These are phyloP conservation scores for Baeospora myosura DNA, from an alignment of 1,284 basidiomycete species.

Conservation along the genomic window DNA sequence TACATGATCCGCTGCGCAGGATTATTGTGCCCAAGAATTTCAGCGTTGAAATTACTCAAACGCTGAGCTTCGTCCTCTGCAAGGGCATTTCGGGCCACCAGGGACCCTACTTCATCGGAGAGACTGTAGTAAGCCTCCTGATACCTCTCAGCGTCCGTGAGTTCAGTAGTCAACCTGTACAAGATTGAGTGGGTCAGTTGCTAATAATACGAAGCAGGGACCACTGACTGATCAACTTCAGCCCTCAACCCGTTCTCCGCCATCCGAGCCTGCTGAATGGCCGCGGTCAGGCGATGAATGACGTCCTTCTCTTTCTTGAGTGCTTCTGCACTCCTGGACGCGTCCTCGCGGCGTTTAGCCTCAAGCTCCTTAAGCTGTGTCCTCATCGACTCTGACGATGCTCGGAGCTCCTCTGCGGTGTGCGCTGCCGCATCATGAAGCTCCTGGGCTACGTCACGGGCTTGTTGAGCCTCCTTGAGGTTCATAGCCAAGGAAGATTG, in stretches of 20 bases:
- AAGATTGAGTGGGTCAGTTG: conserved; percentile 5
- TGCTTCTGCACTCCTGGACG: conserved; percentile 22
- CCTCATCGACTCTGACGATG: conserved; percentile 21
- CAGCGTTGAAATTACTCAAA: conserved; percentile 68
- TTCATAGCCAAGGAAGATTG: conserved; percentile 28
- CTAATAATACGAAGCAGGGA: conserved; percentile 3
- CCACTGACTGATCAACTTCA: conserved; percentile 56
- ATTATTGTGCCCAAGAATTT: conserved; percentile 68
- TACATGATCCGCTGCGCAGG: conserved; percentile 70
- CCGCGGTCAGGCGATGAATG: conserved; percentile 37
- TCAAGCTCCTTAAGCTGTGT: conserved; percentile 24
- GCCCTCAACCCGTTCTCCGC: conserved; percentile 55
- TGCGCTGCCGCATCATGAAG: conserved; percentile 17
- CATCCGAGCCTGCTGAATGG: conserved; percentile 46
- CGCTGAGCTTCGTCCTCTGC: conserved; percentile 65
- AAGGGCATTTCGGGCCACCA: conserved; percentile 61
- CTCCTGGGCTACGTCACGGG: neutral
- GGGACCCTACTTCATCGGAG: conserved; percentile 51
- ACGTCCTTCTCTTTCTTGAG: conserved; percentile 46
- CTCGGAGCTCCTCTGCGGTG: conserved; percentile 22
- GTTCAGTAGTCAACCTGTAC: conserved; percentile 46
- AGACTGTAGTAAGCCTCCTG: conserved; percentile 60
- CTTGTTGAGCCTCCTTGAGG: neutral
- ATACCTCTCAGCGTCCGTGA: conserved; percentile 53
- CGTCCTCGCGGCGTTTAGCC: conserved; percentile 20